These are phyloP conservation scores for Sclerotinia minor DNA, from an alignment of 2,329 filamentous ascomycete species.

Conservation along the genomic window DNA sequence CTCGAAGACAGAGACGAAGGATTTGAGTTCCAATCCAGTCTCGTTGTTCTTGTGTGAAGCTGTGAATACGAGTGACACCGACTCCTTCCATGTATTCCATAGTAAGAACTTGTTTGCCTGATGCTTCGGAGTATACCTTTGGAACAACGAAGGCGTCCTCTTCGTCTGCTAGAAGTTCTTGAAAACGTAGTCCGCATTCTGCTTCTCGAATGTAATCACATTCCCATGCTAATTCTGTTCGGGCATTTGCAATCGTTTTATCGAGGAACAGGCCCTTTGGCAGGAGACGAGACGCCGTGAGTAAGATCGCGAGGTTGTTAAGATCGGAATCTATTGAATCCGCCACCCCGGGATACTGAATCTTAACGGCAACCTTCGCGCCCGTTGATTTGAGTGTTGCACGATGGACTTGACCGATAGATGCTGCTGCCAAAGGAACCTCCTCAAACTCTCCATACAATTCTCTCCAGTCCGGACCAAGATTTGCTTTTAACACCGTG, in stretches of 20 bases:
- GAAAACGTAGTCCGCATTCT: conserved; percentile 74
- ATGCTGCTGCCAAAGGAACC: conserved; percentile 88
- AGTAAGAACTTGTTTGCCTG: conserved; percentile 82
- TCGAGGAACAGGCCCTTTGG: conserved; percentile 92
- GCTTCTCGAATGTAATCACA: conserved; percentile 94
- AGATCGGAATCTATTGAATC: conserved; percentile 96
- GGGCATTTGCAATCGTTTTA: conserved; percentile 95
- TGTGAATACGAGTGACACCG: conserved; percentile 77
- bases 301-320: conserved; percentile 85
- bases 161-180: conserved; percentile 73
- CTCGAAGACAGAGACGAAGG: conserved; percentile 84
- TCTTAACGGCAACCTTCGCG: conserved; percentile 84
- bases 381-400: conserved; percentile 75
- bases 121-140: conserved; percentile 73
- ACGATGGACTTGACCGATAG: conserved; percentile 93
- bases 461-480: conserved; percentile 81
- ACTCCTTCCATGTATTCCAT: conserved; percentile 89
- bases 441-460: conserved; percentile 86
- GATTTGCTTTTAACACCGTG: conserved; percentile 73
- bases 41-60: conserved; percentile 76
- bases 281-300: conserved; percentile 85
- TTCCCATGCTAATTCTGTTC: conserved; percentile 91
- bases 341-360: conserved; percentile 95
- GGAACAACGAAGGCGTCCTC: conserved; percentile 76
- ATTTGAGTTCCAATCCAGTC: conserved; percentile 98